Base-by-base conservation (phyloP, 1,284 basidiomycete genomes). In the Rhodotorula glutinis region DNA sequence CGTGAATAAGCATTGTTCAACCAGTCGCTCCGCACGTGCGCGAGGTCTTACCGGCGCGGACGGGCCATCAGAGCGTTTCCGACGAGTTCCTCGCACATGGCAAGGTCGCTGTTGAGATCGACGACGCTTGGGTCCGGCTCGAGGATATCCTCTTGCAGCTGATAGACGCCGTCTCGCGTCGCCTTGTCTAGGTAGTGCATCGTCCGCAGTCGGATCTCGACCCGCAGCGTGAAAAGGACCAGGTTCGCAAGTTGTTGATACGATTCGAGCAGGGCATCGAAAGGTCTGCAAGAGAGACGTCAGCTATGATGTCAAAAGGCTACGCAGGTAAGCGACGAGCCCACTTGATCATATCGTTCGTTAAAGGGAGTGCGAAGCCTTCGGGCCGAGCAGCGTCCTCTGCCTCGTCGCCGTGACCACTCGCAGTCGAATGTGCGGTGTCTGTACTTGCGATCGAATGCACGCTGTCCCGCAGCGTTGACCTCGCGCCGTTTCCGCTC, bases 91-190 rank as follows among this genome's bases (percentile, higher is more conserved):
- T 96, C 89, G 70, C 86, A 87, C 72, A 87, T 84, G 51, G 87
- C 85, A 8, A 98, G 81, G 71, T 92, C 89, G 14, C 83, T 82
- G 75, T 95, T 97, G 55, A 98, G 83, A 77, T 97, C 92, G 53
- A 90, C 84, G 56, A 98, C 84, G 76, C 93, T 88, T 5, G 90
- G 86, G 77, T 98, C 94, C 0, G 94, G 95, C 76, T 97, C 94
- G 41, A 86, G 82, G 5, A 89, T 87, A 78, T 94, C 92, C 71
- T 86, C 85, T 44, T 90, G 87, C 38, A 91, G 82, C 55, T 83
- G 82, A 76, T 93, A 93, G 70, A 91, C 89, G 40, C 91, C 91
- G 88, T 94, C 73, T 23, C 70, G 61, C 4, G 71, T 71, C 57
- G 68, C 69, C 53, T 74, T 85, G 70, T 88, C 85, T 11, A 98